A percentile compares a stretch with the other conserved stretches of the same genome.
phyloP scores from a whole-genome alignment of 805 yeast genomes.

The Kockiozyma suomiensis region DNA sequence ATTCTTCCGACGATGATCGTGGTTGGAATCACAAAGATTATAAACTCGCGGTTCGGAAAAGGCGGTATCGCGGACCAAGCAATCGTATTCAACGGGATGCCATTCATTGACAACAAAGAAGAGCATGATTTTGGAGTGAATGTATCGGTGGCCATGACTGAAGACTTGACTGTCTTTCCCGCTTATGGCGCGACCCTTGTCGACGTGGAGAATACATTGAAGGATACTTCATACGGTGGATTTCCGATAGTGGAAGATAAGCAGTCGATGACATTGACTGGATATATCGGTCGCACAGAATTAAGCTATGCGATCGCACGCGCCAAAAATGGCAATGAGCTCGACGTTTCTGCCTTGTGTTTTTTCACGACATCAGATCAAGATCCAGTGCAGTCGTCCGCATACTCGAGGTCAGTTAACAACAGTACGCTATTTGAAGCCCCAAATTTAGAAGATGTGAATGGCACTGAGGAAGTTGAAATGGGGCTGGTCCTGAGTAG shows the following conservation, averaged over 20 bases:
- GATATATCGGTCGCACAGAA: slow-evolving; percentile 41
- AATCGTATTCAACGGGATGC: slow-evolving; percentile 85
- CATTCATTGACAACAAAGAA: slow-evolving; percentile 71
- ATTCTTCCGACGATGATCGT: slow-evolving; percentile 96
- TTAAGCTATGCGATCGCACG: slow-evolving; percentile 34
- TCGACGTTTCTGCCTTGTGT: slow-evolving; percentile 11
- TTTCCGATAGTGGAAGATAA: slow-evolving; percentile 46
- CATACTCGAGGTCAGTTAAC: background rate
- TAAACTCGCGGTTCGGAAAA: slow-evolving; percentile 74
- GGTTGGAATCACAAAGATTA: slow-evolving; percentile 80
- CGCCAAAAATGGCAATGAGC: slow-evolving; percentile 4
- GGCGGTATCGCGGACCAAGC: slow-evolving; percentile 96
- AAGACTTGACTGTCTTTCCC: slow-evolving; percentile 33
- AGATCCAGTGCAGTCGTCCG: slow-evolving; percentile 8
- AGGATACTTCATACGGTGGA: slow-evolving; percentile 36
- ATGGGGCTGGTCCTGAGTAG: background rate
- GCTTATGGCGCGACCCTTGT: slow-evolving; percentile 34
- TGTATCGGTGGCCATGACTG: slow-evolving; percentile 66
- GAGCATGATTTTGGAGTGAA: slow-evolving; percentile 59
- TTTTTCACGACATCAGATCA: slow-evolving; percentile 33
- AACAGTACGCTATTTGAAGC: slow-evolving; percentile 2
- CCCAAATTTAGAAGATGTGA: background rate
- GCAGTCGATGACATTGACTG: slow-evolving; percentile 39
- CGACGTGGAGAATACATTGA: slow-evolving; percentile 35
- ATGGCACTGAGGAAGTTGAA: background rate